Conservation (phyloP, 345 rosid species). For the Lepidium sativum region DNA sequence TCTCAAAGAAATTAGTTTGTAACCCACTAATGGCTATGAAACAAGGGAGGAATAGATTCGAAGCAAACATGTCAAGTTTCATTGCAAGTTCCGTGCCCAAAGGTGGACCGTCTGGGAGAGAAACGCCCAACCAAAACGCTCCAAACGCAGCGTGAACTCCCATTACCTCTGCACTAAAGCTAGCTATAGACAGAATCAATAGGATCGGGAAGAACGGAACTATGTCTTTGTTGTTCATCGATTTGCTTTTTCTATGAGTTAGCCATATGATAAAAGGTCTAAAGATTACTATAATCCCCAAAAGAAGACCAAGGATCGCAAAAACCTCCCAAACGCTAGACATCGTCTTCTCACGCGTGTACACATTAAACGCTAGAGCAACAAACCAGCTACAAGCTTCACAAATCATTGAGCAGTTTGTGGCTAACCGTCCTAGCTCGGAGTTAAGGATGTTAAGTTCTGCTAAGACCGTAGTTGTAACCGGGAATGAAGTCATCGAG, state of each 20-base stretch:
- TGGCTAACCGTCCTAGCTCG: conserved; percentile 29
- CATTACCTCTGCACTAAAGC: conserved; percentile 3
- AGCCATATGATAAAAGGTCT: conserved; percentile 23
- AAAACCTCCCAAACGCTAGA: neutral
- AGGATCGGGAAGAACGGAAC: conserved; percentile 22
- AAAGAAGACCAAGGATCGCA: neutral
- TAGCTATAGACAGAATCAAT: conserved; percentile 1
- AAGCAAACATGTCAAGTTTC: conserved; percentile 26
- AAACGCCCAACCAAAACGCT: conserved; percentile 30
- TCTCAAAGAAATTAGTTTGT: conserved; percentile 20
- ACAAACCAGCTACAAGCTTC: conserved; percentile 21
- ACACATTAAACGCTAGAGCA: conserved; percentile 15
- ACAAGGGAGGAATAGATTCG: conserved; percentile 21
- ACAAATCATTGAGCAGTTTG: conserved; percentile 22
- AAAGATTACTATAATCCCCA: neutral
- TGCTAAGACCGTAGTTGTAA: conserved; percentile 21
- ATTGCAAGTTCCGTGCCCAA: conserved; percentile 23
- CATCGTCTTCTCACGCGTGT: conserved; percentile 9
- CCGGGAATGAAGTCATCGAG: conserved; percentile 30
- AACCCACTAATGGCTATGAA: conserved; percentile 31
- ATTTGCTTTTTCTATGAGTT: conserved; percentile 2
- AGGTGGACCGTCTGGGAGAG: conserved; percentile 32
- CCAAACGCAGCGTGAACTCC: conserved; percentile 31
- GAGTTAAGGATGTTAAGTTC: conserved; percentile 32
- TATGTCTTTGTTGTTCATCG: conserved; percentile 2